Evolutionary conservation across 1,139 yeast species (phyloP).

Genomic region (Zhuliangozyma blackwelliae): DNA sequence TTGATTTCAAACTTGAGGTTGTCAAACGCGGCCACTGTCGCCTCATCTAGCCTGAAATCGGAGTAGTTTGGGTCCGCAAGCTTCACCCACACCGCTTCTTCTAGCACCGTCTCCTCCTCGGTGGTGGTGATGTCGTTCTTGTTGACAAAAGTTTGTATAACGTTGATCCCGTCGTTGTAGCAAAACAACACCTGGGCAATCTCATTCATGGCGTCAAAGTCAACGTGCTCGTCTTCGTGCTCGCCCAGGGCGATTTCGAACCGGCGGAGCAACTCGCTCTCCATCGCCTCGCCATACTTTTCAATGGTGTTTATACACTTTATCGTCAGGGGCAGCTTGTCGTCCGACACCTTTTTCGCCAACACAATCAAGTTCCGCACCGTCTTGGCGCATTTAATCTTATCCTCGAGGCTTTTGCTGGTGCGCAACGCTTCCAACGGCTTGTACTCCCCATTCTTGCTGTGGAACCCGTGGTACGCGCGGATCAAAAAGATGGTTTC

Average conservation of each 20-base stretch:
- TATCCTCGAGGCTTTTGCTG: conserved; percentile 43
- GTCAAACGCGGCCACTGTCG: conserved; percentile 15
- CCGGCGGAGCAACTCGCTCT: conserved; percentile 53
- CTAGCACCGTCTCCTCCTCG: conserved; percentile 31
- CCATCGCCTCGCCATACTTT: conserved; percentile 73
- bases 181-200: conserved; percentile 75
- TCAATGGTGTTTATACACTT: conserved; percentile 55
- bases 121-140: conserved; percentile 59
- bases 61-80: conserved; percentile 34
- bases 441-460: conserved; percentile 51
- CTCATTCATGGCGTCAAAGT: conserved; percentile 67
- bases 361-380: conserved; percentile 62
- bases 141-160: conserved; percentile 77
- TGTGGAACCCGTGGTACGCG: conserved; percentile 72
- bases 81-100: conserved; percentile 35
- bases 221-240: conserved; percentile 28
- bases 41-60: conserved; percentile 28
- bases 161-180: conserved; percentile 82
- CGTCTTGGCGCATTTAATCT: conserved; percentile 64
- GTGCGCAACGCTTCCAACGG: conserved; percentile 52
- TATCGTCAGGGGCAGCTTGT: conserved; percentile 46
- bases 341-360: conserved; percentile 57
- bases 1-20: conserved; percentile 44
- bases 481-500: conserved; percentile 72
- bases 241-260: conserved; percentile 50